A percentile compares a stretch with the other conserved stretches of the same genome.
These are phyloP conservation scores for Veloboletus limbatus DNA, from an alignment of 1,284 basidiomycete species.

Conservation along the genomic window DNA sequence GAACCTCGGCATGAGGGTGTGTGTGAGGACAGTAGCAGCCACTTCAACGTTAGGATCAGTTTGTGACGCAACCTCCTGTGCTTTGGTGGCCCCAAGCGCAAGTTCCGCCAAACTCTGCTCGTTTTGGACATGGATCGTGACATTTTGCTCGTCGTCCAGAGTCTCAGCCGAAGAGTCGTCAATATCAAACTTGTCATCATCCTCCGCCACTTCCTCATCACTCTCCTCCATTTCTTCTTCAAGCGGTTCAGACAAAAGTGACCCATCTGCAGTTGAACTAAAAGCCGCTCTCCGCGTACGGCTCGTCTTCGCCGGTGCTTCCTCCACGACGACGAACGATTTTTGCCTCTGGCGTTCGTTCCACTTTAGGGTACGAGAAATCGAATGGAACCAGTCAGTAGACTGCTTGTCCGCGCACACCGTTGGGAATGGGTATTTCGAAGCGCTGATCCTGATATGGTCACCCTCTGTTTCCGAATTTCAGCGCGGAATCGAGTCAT, in stretches of 20 bases:
- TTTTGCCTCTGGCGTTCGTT: conserved; percentile 97
- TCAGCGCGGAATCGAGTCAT: conserved; percentile 12
- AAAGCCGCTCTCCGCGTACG: conserved; percentile 27
- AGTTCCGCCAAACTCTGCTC: conserved; percentile 21
- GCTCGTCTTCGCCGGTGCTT: conserved; percentile 55
- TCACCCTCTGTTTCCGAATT: conserved; percentile 76
- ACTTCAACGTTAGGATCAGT: conserved; percentile 32
- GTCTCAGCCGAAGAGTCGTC: conserved; percentile 75
- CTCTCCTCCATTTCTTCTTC: conserved; percentile 42
- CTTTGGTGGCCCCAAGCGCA: conserved; percentile 26
- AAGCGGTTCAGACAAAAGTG: conserved; percentile 31
- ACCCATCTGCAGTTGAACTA: conserved; percentile 14
- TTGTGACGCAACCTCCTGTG: conserved; percentile 33
- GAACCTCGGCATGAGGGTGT: conserved; percentile 33
- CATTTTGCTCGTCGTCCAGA: conserved; percentile 35
- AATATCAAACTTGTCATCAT: conserved; percentile 84
- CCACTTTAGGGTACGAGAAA: conserved; percentile 38
- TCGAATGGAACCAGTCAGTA: conserved; percentile 97
- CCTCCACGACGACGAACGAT: conserved; percentile 96
- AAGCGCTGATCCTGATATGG: conserved; percentile 98
- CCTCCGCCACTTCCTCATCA: conserved; percentile 46
- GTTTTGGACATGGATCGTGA: conserved; percentile 16
- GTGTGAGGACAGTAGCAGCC: conserved; percentile 37
- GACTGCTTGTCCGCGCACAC: conserved; percentile 97
- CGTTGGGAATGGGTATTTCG: conserved; percentile 97